A percentile compares a stretch with the other conserved stretches of the same genome.
Conservation (phyloP, 805 yeast species). For the Kluyveromyces aestuarii region DNA sequence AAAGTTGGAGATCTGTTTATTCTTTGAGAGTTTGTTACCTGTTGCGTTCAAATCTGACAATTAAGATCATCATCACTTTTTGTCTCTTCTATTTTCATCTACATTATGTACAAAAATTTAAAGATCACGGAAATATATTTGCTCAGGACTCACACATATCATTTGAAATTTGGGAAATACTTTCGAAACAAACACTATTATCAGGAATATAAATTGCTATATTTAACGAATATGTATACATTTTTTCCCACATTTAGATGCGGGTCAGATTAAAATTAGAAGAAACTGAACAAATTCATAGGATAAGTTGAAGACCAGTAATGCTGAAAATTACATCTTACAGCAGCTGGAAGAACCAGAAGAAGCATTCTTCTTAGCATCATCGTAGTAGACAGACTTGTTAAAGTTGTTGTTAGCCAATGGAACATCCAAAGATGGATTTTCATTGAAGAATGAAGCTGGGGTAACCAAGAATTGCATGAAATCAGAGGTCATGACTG, state of each 20-base stretch:
- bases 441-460: conserved; percentile 63
- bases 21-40: too few species aligned
- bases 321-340: conserved; percentile 3
- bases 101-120: too few species aligned
- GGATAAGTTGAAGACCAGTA: too few species aligned
- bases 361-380: conserved; percentile 15
- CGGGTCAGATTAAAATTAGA: not conserved
- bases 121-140: too few species aligned
- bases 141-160: too few species aligned
- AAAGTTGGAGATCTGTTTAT: too few species aligned
- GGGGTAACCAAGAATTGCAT: conserved; percentile 62
- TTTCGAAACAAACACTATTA: too few species aligned
- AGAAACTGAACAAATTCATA: not conserved
- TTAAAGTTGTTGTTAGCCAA: conserved; percentile 59
- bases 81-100: too few species aligned
- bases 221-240: not conserved
- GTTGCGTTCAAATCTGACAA: too few species aligned
- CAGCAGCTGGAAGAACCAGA: conserved; percentile 9
- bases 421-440: conserved; percentile 74
- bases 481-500: conserved; percentile 81
- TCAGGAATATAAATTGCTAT: not conserved
- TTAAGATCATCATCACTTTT: too few species aligned
- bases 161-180: too few species aligned
- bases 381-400: conserved; percentile 41
- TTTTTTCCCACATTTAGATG: too few species aligned